Evolutionary conservation across 805 yeast genomes (phyloP), one percentile per base, ranked within the genome.

Genomic region (Maudiozyma saulgeensis): DNA sequence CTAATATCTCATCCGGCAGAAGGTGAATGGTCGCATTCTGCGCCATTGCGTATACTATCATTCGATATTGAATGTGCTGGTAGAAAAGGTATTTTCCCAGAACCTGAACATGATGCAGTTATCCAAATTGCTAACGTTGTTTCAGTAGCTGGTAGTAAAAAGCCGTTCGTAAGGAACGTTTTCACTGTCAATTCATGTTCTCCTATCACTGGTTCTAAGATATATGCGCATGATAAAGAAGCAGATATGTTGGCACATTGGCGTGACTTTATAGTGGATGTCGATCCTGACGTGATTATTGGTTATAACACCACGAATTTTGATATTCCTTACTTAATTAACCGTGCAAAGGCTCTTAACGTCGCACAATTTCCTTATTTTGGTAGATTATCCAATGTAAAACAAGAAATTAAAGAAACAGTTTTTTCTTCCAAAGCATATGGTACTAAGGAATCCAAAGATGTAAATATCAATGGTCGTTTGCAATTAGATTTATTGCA

Each of bases 31-130:
- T 77, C 88, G 35, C 84, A 81, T 56, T 83, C 86, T 70, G 98
- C 99, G 1, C 99, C 99, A 0, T 73, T 93, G 51, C 82, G 99
- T 60, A 82, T 93, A 45, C 72, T 93, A 56, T 89, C 97, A 11
- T 91, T 93, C 66, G 99, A 93, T 74, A 93, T 93, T 53, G 99
- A 93, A 68, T 93, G 99, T 76, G 93, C 99, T 3, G 99, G 99
- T 43, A 80, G 99, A 68, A 85, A 87, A 55, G 99, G 99, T 48
- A 78, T 93, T 12, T 93, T 93, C 66, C 99, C 99, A 1, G 99
- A 93, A 62, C 84, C 99, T 1, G 85, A 85, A 53, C 77, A 80
- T 44, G 99, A 93, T 70, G 85, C 96, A 0, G 96, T 93, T 9
- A 93, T 93, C 62, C 99, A 95, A 68, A 95, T 93, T 54, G 99